Conservation (phyloP, 768 basidiomycete genomes). For the Hortiboletus flavorubellus region DNA sequence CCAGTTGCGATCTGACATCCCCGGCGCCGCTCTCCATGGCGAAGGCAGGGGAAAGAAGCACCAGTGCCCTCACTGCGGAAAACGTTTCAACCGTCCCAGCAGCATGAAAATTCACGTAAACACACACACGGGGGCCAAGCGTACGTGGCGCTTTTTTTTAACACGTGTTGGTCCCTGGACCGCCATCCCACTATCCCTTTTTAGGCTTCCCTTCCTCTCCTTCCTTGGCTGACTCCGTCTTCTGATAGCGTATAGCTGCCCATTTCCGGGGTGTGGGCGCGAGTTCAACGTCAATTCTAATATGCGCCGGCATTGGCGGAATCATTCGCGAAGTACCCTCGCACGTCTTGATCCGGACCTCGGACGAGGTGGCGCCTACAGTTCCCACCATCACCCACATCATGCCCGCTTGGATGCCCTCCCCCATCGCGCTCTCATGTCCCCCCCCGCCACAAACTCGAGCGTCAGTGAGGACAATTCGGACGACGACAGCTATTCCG, state of each 20-base stretch:
- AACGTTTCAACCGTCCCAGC: conserved; percentile 41
- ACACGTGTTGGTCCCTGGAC: conserved; percentile 19
- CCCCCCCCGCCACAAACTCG: conserved; percentile 29
- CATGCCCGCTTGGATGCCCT: not conserved
- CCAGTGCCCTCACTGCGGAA: conserved; percentile 37
- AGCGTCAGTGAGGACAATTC: conserved; percentile 29
- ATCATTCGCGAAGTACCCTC: conserved; percentile 43
- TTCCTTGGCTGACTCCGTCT: conserved; percentile 15
- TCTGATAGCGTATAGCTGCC: conserved; percentile 64
- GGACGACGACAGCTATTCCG: conserved; percentile 26
- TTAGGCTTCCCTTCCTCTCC: not conserved
- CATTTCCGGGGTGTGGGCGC: conserved; percentile 68
- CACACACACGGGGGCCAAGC: conserved; percentile 40
- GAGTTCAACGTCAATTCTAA: conserved; percentile 85
- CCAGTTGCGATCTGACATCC: conserved; percentile 30
- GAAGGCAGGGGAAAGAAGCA: conserved; percentile 37
- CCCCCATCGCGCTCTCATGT: conserved; percentile 23
- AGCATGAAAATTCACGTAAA: conserved; percentile 43
- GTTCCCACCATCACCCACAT: conserved; percentile 10
- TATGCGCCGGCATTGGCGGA: conserved; percentile 77
- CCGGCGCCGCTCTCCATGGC: conserved; percentile 24
- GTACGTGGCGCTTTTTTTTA: conserved; percentile 24
- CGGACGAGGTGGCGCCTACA: conserved; percentile 9
- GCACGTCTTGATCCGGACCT: conserved; percentile 23
- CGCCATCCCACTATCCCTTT: conserved; percentile 11